These are phyloP conservation scores for Akanthomyces muscarius DNA, from an alignment of 2,329 filamentous ascomycete species.

Conservation along the genomic window DNA sequence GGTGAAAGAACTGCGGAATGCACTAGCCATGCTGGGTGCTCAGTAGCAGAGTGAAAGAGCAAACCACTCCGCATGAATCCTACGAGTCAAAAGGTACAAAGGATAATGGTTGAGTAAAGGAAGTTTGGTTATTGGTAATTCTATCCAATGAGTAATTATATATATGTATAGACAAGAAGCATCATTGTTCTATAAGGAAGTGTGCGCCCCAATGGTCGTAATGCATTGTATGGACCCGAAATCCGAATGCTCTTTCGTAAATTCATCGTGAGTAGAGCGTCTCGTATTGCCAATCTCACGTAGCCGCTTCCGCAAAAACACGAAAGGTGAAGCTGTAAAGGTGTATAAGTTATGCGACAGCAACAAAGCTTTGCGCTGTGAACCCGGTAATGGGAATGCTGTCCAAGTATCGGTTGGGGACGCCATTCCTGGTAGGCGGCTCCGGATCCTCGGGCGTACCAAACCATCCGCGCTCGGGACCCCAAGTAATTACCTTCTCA, in stretches of 20 bases:
- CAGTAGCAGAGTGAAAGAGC: conserved; percentile 21
- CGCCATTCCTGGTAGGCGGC: conserved; percentile 10
- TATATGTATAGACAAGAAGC: background rate
- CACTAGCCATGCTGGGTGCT: conserved; percentile 67
- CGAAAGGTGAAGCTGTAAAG: background rate
- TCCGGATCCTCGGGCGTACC: conserved; percentile 37
- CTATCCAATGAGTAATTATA: background rate
- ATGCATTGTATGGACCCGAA: background rate
- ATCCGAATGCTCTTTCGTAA: background rate
- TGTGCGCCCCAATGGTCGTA: background rate
- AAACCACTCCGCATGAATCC: background rate
- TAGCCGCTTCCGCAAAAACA: background rate
- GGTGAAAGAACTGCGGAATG: conserved; percentile 74
- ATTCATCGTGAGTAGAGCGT: background rate
- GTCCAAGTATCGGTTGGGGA: conserved; percentile 9
- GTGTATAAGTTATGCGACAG: conserved; percentile 5
- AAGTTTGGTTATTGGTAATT: background rate
- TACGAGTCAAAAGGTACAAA: background rate
- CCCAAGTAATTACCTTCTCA: conserved; percentile 59
- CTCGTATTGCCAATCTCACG: background rate
- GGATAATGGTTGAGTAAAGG: background rate
- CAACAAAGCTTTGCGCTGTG: conserved; percentile 13
- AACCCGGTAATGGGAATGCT: conserved; percentile 6
- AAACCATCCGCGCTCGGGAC: conserved; percentile 63
- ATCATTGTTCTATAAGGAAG: background rate